Evolutionary conservation across 1,284 basidiomycete genomes (phyloP).

Genomic region (Ganoderma lucidum): DNA sequence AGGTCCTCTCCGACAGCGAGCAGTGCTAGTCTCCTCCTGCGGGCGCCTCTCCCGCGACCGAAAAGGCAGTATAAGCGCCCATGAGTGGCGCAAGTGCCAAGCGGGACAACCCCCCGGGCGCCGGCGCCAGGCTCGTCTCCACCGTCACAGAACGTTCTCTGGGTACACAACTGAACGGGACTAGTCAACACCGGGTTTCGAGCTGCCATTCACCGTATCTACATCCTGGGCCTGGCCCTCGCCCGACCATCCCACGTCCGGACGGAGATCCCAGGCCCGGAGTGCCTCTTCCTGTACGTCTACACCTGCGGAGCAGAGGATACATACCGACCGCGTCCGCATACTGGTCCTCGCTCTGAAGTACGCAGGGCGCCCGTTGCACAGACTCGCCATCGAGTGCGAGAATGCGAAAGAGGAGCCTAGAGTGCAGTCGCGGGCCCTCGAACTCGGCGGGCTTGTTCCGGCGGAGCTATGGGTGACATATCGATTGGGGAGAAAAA

Average conservation of each 20-base stretch:
- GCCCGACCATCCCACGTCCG: background rate
- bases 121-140: background rate
- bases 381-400: background rate
- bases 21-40: too few species aligned
- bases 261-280: background rate
- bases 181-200: background rate
- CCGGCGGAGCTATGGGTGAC: background rate
- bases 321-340: background rate
- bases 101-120: background rate
- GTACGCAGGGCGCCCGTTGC: background rate
- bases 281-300: slow-evolving; percentile 2
- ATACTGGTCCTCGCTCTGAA: background rate
- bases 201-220: background rate
- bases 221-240: background rate
- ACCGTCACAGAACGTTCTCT: background rate
- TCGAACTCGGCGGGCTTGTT: background rate
- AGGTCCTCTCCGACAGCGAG: background rate
- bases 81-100: too few species aligned
- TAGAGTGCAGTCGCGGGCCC: background rate
- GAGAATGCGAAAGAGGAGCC: background rate
- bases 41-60: too few species aligned
- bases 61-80: too few species aligned
- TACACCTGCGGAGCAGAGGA: background rate
- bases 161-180: background rate
- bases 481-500: background rate